phyloP scores from a whole-genome alignment of 2,329 filamentous ascomycete genomes.

The Gliomastix tumulicola region DNA sequence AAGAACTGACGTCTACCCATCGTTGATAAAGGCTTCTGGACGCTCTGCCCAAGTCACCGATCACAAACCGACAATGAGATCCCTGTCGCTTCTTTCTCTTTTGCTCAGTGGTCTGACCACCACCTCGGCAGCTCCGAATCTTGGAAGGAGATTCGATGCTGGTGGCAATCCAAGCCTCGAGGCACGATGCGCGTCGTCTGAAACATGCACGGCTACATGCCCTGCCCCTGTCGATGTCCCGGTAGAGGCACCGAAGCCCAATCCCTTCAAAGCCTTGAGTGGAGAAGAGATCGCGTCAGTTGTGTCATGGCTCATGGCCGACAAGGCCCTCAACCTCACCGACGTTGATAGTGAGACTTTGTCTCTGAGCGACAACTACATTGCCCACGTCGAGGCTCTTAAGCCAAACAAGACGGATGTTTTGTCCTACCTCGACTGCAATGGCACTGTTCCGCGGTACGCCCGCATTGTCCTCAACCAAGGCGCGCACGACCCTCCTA shows the following conservation, averaged over 20 bases:
- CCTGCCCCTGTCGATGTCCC: constrained; percentile 3
- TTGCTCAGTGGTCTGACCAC: too few relatives aligned
- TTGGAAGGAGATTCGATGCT: too few relatives aligned
- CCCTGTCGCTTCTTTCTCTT: too few relatives aligned
- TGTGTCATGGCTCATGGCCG: constrained; percentile 17
- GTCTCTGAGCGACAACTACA: constrained; percentile 9
- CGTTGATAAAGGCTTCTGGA: too few relatives aligned
- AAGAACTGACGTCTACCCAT: too few relatives aligned
- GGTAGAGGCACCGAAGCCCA: constrained; percentile 2
- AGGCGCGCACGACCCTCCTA: constrained; percentile 6
- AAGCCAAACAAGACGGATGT: constrained; percentile 42
- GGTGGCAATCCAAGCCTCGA: too few relatives aligned
- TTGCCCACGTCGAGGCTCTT: constrained; percentile 9
- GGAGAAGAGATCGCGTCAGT: constrained; percentile 11
- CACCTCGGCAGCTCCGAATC: too few relatives aligned
- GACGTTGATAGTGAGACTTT: constrained; percentile 5
- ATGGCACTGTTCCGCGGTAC: constrained; percentile 20
- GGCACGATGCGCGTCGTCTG: too few relatives aligned
- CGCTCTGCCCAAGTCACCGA: too few relatives aligned
- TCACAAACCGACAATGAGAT: too few relatives aligned
- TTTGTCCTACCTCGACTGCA: constrained; percentile 32
- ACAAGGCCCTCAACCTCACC: constrained; percentile 10
- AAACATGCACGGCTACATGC: too few relatives aligned
- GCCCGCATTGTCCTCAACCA: constrained; percentile 10
- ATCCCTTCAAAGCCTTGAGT: constrained; percentile 3